Percentiles rank a stretch among this genome's conserved stretches.
Evolutionary conservation across 2,329 filamentous ascomycete genomes (phyloP).

Genomic region (Colletotrichum melonis): DNA sequence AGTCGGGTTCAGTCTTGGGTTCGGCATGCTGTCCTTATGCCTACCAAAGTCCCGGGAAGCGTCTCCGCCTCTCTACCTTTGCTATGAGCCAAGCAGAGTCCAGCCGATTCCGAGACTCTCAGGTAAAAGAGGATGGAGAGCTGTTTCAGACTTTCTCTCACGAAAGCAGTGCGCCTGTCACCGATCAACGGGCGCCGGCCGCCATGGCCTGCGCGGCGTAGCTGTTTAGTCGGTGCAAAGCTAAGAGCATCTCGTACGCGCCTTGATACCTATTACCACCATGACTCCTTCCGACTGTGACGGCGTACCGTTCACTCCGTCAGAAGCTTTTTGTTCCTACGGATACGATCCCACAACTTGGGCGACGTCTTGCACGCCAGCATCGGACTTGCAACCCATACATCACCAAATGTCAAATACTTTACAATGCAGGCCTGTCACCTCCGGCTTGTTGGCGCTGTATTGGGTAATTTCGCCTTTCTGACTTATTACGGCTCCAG

Average conservation of each 20-base stretch:
- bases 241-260: background rate
- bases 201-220: slow-evolving; percentile 8
- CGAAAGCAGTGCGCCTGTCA: background rate
- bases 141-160: slow-evolving; percentile 14
- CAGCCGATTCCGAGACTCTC: background rate
- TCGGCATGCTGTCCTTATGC: background rate
- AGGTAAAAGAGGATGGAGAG: background rate
- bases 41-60: background rate
- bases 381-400: background rate
- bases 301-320: background rate
- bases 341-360: background rate
- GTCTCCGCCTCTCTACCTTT: background rate
- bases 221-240: background rate
- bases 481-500: background rate
- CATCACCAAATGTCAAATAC: background rate
- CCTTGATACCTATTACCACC: background rate
- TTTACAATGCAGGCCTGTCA: background rate
- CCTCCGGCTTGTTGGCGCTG: background rate
- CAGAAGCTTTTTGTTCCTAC: background rate
- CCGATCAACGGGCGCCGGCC: background rate
- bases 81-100: background rate
- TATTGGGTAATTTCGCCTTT: background rate
- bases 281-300: background rate
- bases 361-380: background rate
- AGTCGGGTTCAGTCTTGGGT: background rate